Conservation (phyloP, 768 basidiomycete genomes). For the Tephrocybe rancida region DNA sequence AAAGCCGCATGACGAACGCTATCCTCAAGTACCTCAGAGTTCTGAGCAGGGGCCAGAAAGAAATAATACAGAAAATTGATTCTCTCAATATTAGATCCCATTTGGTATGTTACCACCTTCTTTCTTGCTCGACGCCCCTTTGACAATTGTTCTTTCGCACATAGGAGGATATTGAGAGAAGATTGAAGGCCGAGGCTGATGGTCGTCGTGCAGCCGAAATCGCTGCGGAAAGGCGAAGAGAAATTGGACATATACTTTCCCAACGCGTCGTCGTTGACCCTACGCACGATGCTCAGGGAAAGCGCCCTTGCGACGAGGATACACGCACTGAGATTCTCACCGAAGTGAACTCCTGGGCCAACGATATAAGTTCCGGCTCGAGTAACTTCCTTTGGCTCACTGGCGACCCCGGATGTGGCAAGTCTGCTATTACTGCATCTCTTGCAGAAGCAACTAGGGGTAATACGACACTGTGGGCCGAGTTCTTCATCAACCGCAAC, state of each 20-base stretch:
- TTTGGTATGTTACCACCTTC: no score
- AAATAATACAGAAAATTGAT: not conserved
- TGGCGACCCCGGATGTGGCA: conserved; percentile 19
- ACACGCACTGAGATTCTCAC: conserved; percentile 14
- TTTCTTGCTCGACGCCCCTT: no score
- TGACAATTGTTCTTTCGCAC: not conserved
- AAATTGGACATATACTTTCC: conserved; percentile 1
- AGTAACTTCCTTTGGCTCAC: conserved; percentile 19
- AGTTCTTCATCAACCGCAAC: conserved; percentile 21
- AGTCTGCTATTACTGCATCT: conserved; percentile 18
- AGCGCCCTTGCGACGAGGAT: conserved; percentile 14
- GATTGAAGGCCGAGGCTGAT: not conserved
- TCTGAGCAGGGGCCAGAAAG: not conserved
- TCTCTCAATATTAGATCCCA: no score
- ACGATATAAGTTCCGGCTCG: conserved; percentile 1
- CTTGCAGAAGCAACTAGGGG: conserved; percentile 12
- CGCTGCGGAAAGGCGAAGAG: not conserved
- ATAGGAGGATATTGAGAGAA: not conserved
- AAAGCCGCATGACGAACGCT: conserved; percentile 1
- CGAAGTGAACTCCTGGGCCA: conserved; percentile 12
- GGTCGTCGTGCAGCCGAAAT: not conserved
- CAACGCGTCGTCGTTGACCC: conserved; percentile 10
- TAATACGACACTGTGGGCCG: conserved; percentile 10
- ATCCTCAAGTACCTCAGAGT: conserved; percentile 3
- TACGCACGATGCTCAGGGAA: conserved; percentile 15